Percentiles rank a stretch among this genome's conserved stretches.
These are phyloP conservation scores for Magnolia officinalis DNA, from an alignment of 164 flowering plant genomes.

Conservation along the genomic window DNA sequence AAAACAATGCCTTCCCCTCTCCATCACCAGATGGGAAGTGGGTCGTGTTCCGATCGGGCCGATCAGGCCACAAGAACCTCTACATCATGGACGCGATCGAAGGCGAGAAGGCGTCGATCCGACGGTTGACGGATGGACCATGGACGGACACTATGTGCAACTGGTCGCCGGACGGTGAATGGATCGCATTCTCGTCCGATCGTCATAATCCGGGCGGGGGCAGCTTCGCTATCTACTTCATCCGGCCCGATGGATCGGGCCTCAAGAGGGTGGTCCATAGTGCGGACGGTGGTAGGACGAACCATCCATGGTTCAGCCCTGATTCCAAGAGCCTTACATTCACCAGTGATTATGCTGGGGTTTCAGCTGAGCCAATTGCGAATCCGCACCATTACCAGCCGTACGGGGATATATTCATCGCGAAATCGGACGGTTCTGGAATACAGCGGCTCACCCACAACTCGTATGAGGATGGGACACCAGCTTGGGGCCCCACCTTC, in stretches of 20 bases:
- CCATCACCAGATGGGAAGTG: constrained; percentile 85
- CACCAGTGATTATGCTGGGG: constrained; percentile 71
- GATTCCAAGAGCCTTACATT: constrained; percentile 62
- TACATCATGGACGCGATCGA: constrained; percentile 77
- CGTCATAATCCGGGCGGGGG: constrained; percentile 65
- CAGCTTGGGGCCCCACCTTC: constrained; percentile 59
- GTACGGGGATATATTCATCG: constrained; percentile 73
- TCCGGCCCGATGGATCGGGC: constrained; percentile 83
- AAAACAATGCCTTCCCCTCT: constrained; percentile 91
- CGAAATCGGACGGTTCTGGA: constrained; percentile 57
- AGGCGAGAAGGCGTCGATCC: constrained; percentile 62
- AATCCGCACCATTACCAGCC: constrained; percentile 87
- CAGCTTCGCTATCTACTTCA: constrained; percentile 52
- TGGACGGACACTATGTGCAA: constrained; percentile 92
- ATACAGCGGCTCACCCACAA: constrained; percentile 70
- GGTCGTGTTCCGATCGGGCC: constrained; percentile 80
- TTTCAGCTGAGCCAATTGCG: constrained; percentile 85
- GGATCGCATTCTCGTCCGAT: constrained; percentile 87
- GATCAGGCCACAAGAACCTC: constrained; percentile 75
- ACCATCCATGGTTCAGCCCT: constrained; percentile 88
- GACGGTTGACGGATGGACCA: constrained; percentile 66
- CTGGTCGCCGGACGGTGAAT: constrained; percentile 92
- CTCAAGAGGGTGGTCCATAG: constrained; percentile 56
- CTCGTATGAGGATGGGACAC: constrained; percentile 87
- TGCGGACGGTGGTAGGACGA: constrained; percentile 55